phyloP scores from a whole-genome alignment of 1,284 basidiomycete species.

The Cystobasidium sp. region DNA sequence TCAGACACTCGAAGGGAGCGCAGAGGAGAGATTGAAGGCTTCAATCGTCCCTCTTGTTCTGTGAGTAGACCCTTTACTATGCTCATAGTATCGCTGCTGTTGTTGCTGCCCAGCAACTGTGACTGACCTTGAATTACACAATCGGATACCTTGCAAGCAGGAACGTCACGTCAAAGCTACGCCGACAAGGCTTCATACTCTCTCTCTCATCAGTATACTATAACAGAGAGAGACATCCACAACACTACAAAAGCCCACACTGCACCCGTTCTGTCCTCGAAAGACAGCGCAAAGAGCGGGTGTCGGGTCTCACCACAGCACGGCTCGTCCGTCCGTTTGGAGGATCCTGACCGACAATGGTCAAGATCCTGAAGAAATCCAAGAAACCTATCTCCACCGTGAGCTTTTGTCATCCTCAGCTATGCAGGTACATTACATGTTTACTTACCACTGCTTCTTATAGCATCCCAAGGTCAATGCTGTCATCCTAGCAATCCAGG shows the following conservation, averaged over 20 bases:
- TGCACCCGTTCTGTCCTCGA: neutral
- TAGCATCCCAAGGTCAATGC: slow-evolving; percentile 39
- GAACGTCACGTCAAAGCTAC: too few relatives aligned
- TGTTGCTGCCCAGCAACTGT: too few relatives aligned
- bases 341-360: slow-evolving; percentile 34
- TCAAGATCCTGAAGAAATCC: slow-evolving; percentile 41
- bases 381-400: slow-evolving; percentile 38
- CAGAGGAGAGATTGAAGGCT: too few relatives aligned
- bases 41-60: too few relatives aligned
- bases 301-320: neutral
- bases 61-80: too few relatives aligned
- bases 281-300: slow-evolving; percentile 4
- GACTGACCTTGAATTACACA: too few relatives aligned
- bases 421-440: neutral
- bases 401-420: neutral
- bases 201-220: too few relatives aligned
- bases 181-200: too few relatives aligned
- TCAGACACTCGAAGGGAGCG: too few relatives aligned
- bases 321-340: neutral
- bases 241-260: neutral
- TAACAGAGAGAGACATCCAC: too few relatives aligned
- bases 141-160: too few relatives aligned
- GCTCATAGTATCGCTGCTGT: too few relatives aligned
- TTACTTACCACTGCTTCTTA: neutral
- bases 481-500: slow-evolving; percentile 42